Evolutionary conservation across 2,329 filamentous ascomycete species (phyloP).

Genomic region (Paramyrothecium roridum): DNA sequence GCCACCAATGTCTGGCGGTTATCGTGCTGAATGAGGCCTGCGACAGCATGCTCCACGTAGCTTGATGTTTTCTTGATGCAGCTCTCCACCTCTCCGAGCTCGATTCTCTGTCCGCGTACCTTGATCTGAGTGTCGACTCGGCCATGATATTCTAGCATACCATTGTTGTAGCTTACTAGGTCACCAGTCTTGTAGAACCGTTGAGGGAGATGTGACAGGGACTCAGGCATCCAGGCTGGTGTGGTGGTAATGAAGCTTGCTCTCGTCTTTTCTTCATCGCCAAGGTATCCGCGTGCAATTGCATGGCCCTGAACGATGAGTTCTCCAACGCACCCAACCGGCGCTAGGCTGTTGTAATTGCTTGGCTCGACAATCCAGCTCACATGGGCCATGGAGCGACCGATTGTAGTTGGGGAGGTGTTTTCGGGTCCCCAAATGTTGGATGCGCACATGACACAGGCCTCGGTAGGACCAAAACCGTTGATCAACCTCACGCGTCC

Average conservation of each 20-base stretch:
- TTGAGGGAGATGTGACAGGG: background rate
- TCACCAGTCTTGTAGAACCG: background rate
- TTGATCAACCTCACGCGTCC: background rate
- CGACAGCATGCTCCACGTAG: background rate
- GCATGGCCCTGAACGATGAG: conserved; percentile 14
- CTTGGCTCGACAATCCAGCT: conserved; percentile 13
- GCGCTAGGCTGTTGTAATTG: conserved; percentile 10
- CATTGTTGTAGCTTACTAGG: background rate
- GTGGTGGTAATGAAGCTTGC: conserved; percentile 3
- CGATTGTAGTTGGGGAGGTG: background rate
- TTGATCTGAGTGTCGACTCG: conserved; percentile 37
- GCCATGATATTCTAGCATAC: background rate
- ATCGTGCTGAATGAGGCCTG: background rate
- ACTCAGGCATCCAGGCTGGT: background rate
- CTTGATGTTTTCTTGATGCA: background rate
- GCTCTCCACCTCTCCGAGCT: conserved; percentile 35
- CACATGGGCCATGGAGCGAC: background rate
- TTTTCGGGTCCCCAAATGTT: background rate
- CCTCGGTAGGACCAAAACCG: conserved; percentile 17
- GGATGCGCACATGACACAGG: background rate
- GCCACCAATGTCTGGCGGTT: background rate
- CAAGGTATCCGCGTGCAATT: conserved; percentile 18
- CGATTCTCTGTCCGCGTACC: conserved; percentile 37
- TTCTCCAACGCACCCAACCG: conserved; percentile 13
- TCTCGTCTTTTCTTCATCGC: conserved; percentile 5